These are phyloP conservation scores for Nemania abortiva DNA, from an alignment of 2,329 filamentous ascomycete genomes.

Conservation along the genomic window DNA sequence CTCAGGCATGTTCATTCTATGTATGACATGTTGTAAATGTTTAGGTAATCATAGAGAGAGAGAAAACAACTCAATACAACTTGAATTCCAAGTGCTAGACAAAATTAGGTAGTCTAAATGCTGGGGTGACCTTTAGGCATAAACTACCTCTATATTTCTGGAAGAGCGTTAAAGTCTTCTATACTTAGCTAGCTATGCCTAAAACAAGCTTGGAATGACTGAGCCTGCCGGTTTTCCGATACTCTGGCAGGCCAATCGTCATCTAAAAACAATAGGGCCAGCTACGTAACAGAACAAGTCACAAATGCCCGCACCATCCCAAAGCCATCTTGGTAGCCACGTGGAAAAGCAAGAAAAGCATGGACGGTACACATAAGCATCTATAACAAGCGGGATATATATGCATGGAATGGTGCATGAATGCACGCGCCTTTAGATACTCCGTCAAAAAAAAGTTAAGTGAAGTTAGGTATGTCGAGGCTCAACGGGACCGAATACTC, in stretches of 20 bases:
- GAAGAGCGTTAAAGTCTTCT: neutral
- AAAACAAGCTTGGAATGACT: too few species aligned
- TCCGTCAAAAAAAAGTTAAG: neutral
- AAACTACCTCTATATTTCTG: too few species aligned
- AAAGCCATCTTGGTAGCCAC: neutral
- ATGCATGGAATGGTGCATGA: neutral
- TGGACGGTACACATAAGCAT: neutral
- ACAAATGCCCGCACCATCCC: neutral
- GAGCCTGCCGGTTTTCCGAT: neutral
- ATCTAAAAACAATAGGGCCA: neutral
- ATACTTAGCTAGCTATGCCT: neutral
- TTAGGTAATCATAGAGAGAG: neutral
- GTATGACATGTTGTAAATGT: neutral
- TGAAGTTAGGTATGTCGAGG: slow-evolving; percentile 36
- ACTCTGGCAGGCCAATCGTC: neutral
- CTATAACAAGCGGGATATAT: neutral
- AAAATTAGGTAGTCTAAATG: too few species aligned
- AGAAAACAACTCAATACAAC: neutral
- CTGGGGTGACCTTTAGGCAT: neutral
- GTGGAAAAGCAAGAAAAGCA: neutral
- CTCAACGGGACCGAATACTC: slow-evolving; percentile 73
- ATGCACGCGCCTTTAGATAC: neutral
- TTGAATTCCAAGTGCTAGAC: neutral
- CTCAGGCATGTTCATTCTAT: neutral
- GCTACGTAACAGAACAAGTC: neutral